Conservation (phyloP, 1,284 basidiomycete genomes). For the Kwoniella shivajii region DNA sequence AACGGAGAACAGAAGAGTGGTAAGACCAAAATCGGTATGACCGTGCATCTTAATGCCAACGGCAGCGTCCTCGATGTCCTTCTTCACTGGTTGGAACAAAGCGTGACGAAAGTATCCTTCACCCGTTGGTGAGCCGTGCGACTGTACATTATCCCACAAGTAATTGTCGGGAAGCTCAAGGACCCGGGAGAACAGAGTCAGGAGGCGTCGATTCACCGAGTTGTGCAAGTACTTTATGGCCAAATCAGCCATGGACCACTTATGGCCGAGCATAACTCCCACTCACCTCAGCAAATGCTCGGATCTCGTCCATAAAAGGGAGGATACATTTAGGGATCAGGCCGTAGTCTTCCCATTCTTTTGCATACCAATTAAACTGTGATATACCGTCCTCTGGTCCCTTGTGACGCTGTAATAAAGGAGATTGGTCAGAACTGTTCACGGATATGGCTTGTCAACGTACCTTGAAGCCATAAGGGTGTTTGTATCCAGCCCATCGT, state of each 20-base stretch:
- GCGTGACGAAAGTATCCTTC: slow-evolving; percentile 56
- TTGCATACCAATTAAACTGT: slow-evolving; percentile 55
- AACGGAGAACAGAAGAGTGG: slow-evolving; percentile 54
- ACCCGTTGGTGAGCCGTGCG: slow-evolving; percentile 50
- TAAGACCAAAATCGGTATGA: slow-evolving; percentile 56
- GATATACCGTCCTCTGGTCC: slow-evolving; percentile 49
- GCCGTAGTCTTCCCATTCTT: slow-evolving; percentile 35
- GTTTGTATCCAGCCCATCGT: slow-evolving; percentile 54
- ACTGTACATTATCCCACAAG: slow-evolving; percentile 54
- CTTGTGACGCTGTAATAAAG: neutral
- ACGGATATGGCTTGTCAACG: neutral
- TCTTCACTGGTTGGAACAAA: slow-evolving; percentile 52
- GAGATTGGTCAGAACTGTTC: neutral
- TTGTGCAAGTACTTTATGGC: slow-evolving; percentile 30
- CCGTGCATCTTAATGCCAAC: slow-evolving; percentile 55
- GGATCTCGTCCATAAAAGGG: slow-evolving; percentile 52
- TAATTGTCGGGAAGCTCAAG: slow-evolving; percentile 55
- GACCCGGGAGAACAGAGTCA: slow-evolving; percentile 53
- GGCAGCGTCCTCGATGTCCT: slow-evolving; percentile 43
- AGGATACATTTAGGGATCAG: slow-evolving; percentile 35
- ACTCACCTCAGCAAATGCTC: slow-evolving; percentile 52
- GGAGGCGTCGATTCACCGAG: slow-evolving; percentile 51
- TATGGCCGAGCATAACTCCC: neutral
- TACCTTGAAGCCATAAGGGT: slow-evolving; percentile 53
- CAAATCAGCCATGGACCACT: neutral